Conservation (phyloP, 2,329 filamentous ascomycete genomes). For the Botryotinia calthae region DNA sequence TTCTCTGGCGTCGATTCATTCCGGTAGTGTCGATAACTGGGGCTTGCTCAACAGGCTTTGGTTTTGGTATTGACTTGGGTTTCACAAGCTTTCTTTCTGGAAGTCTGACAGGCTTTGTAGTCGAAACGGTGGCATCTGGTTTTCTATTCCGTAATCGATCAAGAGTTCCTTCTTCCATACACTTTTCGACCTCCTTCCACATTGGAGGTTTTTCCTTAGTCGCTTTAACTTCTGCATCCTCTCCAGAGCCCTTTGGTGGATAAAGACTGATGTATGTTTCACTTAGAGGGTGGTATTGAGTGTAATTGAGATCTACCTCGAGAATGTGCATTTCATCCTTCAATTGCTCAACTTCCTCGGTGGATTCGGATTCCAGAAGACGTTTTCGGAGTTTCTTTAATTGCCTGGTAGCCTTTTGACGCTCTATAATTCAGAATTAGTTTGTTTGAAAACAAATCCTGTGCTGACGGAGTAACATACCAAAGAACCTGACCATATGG, state of each 20-base stretch:
- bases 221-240: constrained; percentile 32
- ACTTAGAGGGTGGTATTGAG: constrained; percentile 67
- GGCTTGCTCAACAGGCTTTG: constrained; percentile 11
- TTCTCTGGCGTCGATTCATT: constrained; percentile 37
- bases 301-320: constrained; percentile 74
- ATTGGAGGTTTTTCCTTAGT: constrained; percentile 50
- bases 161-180: constrained; percentile 54
- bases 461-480: constrained; percentile 45
- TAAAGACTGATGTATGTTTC: constrained; percentile 69
- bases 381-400: constrained; percentile 63
- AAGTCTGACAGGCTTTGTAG: constrained; percentile 25
- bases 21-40: constrained; percentile 33
- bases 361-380: constrained; percentile 50
- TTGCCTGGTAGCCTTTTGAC: constrained; percentile 68
- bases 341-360: constrained; percentile 51
- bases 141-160: constrained; percentile 34
- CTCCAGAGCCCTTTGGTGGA: constrained; percentile 43
- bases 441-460: constrained; percentile 7
- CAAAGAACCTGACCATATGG: constrained; percentile 83
- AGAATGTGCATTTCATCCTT: constrained; percentile 61
- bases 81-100: constrained; percentile 27
- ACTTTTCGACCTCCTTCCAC: constrained; percentile 65
- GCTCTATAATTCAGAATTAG: constrained; percentile 48
- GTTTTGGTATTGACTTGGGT: constrained; percentile 22
- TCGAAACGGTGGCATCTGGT: constrained; percentile 16